A percentile compares a stretch with the other conserved stretches of the same genome.
Evolutionary conservation across 2,329 filamentous ascomycete genomes (phyloP).

Genomic region (Tolypocladium amazonense): DNA sequence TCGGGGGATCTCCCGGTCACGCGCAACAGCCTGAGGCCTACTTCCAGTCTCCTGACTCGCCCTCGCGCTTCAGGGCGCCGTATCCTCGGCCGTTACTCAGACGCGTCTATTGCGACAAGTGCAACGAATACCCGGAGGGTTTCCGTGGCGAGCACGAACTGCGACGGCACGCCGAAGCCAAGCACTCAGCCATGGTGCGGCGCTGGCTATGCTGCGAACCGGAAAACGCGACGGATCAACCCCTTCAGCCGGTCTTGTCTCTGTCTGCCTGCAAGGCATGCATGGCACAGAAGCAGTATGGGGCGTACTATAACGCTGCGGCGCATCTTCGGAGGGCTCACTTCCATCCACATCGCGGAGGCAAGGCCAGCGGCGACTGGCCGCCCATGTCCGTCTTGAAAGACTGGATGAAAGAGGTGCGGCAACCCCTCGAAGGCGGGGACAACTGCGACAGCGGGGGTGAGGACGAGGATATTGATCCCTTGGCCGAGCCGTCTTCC

Average conservation of each 20-base stretch:
- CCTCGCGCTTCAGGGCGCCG: constrained; percentile 23
- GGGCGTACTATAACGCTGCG: constrained; percentile 49
- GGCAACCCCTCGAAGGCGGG: constrained; percentile 37
- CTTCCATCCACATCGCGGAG: constrained; percentile 44
- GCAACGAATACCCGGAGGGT: constrained; percentile 72
- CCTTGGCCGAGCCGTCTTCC: constrained; percentile 2
- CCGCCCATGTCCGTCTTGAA: constrained; percentile 46
- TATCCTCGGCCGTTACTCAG: constrained; percentile 49
- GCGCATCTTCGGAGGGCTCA: constrained; percentile 47
- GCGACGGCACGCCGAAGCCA: constrained; percentile 53
- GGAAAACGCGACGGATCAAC: constrained; percentile 21
- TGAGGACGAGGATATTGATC: constrained; percentile 32
- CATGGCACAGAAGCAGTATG: constrained; percentile 44
- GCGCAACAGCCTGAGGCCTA: constrained; percentile 25
- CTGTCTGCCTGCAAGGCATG: constrained; percentile 47
- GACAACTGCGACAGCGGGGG: constrained; percentile 34
- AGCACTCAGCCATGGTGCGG: constrained; percentile 43
- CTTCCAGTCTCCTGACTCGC: constrained; percentile 31
- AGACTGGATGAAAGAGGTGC: constrained; percentile 51
- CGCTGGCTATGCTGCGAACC: constrained; percentile 47
- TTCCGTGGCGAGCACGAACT: constrained; percentile 88
- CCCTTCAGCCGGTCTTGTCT: constrained; percentile 38
- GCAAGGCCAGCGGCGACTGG: constrained; percentile 49
- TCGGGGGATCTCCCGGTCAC: constrained; percentile 34
- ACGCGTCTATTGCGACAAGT: constrained; percentile 67